These are phyloP conservation scores for Berberis vulgaris DNA, from an alignment of 164 flowering plant genomes.

Conservation along the genomic window DNA sequence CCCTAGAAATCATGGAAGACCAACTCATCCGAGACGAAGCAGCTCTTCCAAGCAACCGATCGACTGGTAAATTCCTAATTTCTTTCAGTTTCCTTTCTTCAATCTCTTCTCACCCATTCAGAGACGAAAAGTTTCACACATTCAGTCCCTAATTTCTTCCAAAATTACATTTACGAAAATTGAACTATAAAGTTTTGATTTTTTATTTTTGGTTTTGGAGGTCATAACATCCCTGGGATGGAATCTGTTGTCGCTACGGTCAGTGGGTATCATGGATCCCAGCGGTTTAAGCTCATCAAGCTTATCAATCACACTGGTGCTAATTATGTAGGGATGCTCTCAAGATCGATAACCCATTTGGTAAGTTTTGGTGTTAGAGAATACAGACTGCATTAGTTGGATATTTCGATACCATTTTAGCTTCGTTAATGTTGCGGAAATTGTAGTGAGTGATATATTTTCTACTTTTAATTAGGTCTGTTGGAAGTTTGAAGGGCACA, in stretches of 20 bases:
- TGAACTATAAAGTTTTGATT: background rate
- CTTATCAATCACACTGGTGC: conserved; percentile 73
- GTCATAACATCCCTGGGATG: conserved; percentile 34
- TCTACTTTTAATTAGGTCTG: conserved; percentile 45
- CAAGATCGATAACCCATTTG: conserved; percentile 67
- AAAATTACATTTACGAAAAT: too few species aligned
- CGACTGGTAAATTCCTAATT: background rate
- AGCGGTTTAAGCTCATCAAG: conserved; percentile 81
- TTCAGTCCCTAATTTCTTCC: background rate
- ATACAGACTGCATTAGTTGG: background rate
- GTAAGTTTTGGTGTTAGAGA: conserved; percentile 25
- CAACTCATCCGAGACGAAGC: background rate
- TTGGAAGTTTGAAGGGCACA: conserved; percentile 71
- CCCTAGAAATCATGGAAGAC: background rate
- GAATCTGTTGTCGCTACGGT: conserved; percentile 74
- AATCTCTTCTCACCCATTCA: background rate
- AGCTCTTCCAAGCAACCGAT: background rate
- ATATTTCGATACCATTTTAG: background rate
- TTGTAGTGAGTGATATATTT: background rate
- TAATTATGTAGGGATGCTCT: conserved; percentile 69
- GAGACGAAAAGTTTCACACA: background rate
- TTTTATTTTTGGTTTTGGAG: background rate
- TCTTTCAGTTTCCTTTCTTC: background rate
- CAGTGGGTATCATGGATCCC: conserved; percentile 78
- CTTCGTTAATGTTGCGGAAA: background rate